Percentiles rank a stretch among this genome's conserved stretches.
phyloP scores from a whole-genome alignment of 2,329 filamentous ascomycete genomes.

The Cytospora schulzeri region DNA sequence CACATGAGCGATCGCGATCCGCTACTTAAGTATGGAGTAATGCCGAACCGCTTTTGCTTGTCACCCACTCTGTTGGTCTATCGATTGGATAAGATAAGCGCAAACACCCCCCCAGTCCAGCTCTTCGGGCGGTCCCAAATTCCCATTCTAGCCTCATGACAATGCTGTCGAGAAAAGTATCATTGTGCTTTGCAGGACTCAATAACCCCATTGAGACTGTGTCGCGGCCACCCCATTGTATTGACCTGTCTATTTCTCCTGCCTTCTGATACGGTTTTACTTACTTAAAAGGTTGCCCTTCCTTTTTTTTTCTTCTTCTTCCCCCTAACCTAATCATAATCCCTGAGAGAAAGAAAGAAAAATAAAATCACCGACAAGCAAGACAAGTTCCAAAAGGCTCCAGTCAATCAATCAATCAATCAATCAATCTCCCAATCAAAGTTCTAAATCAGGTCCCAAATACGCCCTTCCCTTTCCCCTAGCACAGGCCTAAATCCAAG shows the following conservation, averaged over 20 bases:
- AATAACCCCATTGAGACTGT: constrained; percentile 18
- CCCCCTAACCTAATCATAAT: constrained; percentile 5
- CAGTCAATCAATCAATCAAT: neutral
- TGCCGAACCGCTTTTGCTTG: neutral
- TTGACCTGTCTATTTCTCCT: constrained; percentile 1
- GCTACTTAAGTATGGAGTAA: neutral
- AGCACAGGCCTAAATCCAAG: too few species aligned
- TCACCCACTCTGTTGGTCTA: constrained; percentile 6
- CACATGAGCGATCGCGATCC: constrained; percentile 22
- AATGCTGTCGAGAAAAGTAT: constrained; percentile 11
- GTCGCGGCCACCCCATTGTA: constrained; percentile 14
- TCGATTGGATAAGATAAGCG: constrained; percentile 21
- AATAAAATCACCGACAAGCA: neutral
- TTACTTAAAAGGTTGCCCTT: neutral
- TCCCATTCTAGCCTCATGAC: constrained; percentile 18
- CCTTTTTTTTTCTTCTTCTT: neutral
- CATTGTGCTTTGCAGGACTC: constrained; percentile 16
- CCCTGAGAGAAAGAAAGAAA: neutral
- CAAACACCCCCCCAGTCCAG: neutral
- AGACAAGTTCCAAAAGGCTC: neutral
- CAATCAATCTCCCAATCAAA: neutral
- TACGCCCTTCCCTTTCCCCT: too few species aligned
- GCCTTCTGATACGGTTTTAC: constrained; percentile 8
- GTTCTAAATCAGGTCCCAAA: neutral
- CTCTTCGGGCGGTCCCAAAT: neutral